phyloP scores from a whole-genome alignment of 2,329 filamentous ascomycete species.

The Emericellopsis atlantica region DNA sequence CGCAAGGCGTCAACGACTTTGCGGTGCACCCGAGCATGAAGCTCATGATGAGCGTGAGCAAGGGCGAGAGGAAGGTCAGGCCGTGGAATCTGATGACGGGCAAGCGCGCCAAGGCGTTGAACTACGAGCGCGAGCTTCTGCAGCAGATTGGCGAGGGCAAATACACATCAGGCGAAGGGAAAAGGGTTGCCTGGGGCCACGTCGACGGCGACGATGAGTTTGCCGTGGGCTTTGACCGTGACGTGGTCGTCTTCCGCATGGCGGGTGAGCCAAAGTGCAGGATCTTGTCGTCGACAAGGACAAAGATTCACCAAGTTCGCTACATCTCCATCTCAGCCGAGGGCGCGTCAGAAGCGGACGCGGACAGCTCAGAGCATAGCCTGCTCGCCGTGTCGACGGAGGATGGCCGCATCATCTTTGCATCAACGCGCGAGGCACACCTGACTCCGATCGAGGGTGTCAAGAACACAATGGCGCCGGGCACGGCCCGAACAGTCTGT shows the following conservation, averaged over 20 bases:
- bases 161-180: slow-evolving; percentile 69
- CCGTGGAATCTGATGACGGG: slow-evolving; percentile 96
- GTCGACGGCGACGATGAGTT: slow-evolving; percentile 67
- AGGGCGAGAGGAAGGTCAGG: slow-evolving; percentile 81
- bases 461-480: slow-evolving; percentile 18
- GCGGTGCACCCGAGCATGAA: slow-evolving; percentile 94
- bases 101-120: slow-evolving; percentile 86
- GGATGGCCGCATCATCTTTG: slow-evolving; percentile 78
- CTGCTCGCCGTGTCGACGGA: slow-evolving; percentile 75
- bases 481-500: slow-evolving; percentile 55
- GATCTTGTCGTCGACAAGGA: slow-evolving; percentile 48
- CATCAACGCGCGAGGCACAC: slow-evolving; percentile 49
- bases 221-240: slow-evolving; percentile 78
- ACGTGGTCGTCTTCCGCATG: slow-evolving; percentile 75
- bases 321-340: slow-evolving; percentile 47
- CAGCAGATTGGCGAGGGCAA: slow-evolving; percentile 64
- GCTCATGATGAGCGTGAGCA: slow-evolving; percentile 85
- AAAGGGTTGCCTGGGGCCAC: slow-evolving; percentile 67
- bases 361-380: slow-evolving; percentile 20
- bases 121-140: slow-evolving; percentile 65
- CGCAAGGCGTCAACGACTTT: slow-evolving; percentile 87
- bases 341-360: slow-evolving; percentile 8
- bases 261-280: slow-evolving; percentile 72
- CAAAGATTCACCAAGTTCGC: slow-evolving; percentile 72
- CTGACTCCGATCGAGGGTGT: slow-evolving; percentile 24